Evolutionary conservation across 169 alveolate species (phyloP).

Genomic region (Plasmodium gonderi): DNA sequence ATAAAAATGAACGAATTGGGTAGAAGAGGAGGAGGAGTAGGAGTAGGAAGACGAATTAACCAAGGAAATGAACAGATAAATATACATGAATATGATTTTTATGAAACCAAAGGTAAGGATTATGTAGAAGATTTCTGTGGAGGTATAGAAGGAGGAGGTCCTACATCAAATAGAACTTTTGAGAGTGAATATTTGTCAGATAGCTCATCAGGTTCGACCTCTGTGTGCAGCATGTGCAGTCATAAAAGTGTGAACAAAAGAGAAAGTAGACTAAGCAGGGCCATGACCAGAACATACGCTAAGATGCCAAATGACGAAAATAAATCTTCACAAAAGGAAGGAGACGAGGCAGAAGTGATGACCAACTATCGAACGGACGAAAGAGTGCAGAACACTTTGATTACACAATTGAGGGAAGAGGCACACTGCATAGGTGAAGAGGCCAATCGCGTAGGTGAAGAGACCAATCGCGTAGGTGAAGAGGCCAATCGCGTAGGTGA

Average conservation of each 20-base stretch:
- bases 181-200: not conserved
- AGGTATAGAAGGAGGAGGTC: not conserved
- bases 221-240: slow-evolving; percentile 30
- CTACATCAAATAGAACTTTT: not conserved
- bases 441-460: not conserved
- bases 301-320: not conserved
- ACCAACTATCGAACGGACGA: no score
- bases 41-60: no score
- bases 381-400: no score
- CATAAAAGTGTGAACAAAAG: not conserved
- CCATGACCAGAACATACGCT: slow-evolving; percentile 29
- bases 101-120: not conserved
- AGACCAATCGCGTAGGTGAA: not conserved
- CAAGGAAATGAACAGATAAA: not conserved
- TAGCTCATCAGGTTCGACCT: not conserved
- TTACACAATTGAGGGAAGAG: not conserved
- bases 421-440: not conserved
- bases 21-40: no score
- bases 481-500: not conserved
- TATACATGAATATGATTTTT: not conserved
- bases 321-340: no score
- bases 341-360: not conserved
- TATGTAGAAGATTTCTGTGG: not conserved
- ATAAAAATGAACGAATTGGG: not conserved
- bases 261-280: slow-evolving; percentile 6